These are phyloP conservation scores for Calonectria pseudoreteaudii DNA, from an alignment of 2,329 filamentous ascomycete genomes.

Conservation along the genomic window DNA sequence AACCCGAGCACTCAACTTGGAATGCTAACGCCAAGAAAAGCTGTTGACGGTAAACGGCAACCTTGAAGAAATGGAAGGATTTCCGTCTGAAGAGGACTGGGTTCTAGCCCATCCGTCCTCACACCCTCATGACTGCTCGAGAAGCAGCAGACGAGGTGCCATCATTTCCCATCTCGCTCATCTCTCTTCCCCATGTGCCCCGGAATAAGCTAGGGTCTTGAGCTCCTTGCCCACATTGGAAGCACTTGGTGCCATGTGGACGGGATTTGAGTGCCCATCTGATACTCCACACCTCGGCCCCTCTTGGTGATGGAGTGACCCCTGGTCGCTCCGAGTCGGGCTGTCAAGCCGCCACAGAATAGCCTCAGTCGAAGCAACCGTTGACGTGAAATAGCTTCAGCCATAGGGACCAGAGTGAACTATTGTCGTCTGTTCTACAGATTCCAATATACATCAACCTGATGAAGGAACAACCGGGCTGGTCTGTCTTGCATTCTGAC, in stretches of 20 bases:
- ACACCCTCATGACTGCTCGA: slow-evolving; percentile 3
- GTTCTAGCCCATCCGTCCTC: neutral
- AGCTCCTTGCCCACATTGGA: slow-evolving; percentile 12
- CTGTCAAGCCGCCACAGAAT: slow-evolving; percentile 4
- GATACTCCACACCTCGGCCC: slow-evolving; percentile 27
- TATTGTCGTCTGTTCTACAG: neutral
- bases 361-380: slow-evolving; percentile 5
- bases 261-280: slow-evolving; percentile 23
- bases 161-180: slow-evolving; percentile 16
- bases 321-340: slow-evolving; percentile 8
- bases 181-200: slow-evolving; percentile 22
- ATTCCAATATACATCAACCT: neutral
- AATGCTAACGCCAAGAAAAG: neutral
- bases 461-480: neutral
- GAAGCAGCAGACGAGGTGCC: slow-evolving; percentile 3
- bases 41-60: slow-evolving; percentile 17
- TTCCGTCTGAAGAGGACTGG: neutral
- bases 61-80: slow-evolving; percentile 15
- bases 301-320: slow-evolving; percentile 8
- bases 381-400: neutral
- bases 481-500: neutral
- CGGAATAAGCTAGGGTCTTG: slow-evolving; percentile 17
- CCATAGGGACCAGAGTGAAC: neutral
- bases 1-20: neutral
- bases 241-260: slow-evolving; percentile 21